Conservation (phyloP, 306 rosid genomes). For the Inga leiocalycina region DNA sequence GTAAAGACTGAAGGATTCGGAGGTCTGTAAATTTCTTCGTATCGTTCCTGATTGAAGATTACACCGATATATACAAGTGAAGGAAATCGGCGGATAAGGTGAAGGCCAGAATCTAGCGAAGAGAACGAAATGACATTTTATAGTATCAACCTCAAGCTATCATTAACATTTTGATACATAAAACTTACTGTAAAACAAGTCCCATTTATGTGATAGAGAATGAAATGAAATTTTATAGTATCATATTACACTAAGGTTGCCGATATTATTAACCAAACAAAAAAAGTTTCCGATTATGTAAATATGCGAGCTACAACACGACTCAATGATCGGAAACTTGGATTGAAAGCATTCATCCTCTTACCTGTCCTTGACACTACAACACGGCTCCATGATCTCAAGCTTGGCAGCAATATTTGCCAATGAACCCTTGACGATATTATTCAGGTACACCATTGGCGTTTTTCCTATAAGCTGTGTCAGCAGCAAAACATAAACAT, state of each 20-base stretch:
- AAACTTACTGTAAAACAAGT: not conserved
- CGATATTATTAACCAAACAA: not conserved
- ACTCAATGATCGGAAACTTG: not conserved
- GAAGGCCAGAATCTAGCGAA: no score
- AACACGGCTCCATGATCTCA: slow-evolving; percentile 99
- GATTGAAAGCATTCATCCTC: slow-evolving; percentile 21
- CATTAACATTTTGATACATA: not conserved
- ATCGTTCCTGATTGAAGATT: no score
- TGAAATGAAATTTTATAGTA: not conserved
- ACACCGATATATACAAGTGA: no score
- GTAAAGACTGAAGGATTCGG: not conserved
- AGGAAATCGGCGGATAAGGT: no score
- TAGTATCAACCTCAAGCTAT: not conserved
- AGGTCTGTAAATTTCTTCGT: no score
- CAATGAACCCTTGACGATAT: slow-evolving; percentile 71
- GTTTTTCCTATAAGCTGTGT: slow-evolving; percentile 93
- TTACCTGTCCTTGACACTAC: slow-evolving; percentile 99
- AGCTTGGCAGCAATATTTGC: slow-evolving; percentile 98
- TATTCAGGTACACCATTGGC: slow-evolving; percentile 96
- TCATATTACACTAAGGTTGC: not conserved
- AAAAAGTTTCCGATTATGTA: not conserved
- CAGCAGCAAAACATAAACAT: slow-evolving; percentile 34
- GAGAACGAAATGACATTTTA: no score
- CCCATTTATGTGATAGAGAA: slow-evolving; percentile 2
- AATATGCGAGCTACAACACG: not conserved